Base-by-base conservation (phyloP, 1,284 basidiomycete genomes). In the Xerocomus amazonicus region DNA sequence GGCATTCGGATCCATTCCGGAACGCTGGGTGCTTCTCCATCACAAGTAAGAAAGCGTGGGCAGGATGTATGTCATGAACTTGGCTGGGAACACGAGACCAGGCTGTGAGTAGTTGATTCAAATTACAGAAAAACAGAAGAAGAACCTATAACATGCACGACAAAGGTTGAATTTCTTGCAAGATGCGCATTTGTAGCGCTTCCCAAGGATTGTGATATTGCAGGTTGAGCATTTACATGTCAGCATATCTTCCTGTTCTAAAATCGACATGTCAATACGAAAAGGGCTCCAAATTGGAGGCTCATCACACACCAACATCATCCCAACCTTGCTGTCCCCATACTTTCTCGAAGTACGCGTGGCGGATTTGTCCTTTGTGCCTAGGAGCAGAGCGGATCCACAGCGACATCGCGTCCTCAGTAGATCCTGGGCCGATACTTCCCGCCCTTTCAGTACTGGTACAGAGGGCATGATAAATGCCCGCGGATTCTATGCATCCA, bases 61-160 rank as follows among this genome's bases (percentile, higher is more conserved):
- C 79, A 6, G 92, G 92, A 62, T 96, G 92, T 17, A 94, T 81
- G 59, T 93, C 90, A 58, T 94, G 89, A 7, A 93, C 90, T 72
- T 84, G 83, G 58, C 85, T 66, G 9, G n/a, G 32, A 45, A 43
- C 9, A 39, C 33, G 19, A n/a, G 16, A 36, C 3, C 8, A 4
- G 28, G 16, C 17, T 19, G 28, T 58, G 32, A 62, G 38, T 17
- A 51, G 10, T 38, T 4, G 12, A 9, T 44, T 26, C 33, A 45
- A 44, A 34, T 36, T 13, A 10, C 26, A 10, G 35, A 35, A 32
- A 28, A 19, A 1, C 19, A 23, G 19, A 23, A n/a, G 3, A 31
- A 63, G 35, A 45, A 87, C 87, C 83, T 83, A 61, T 88, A 88
- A 64, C 91, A 94, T 2, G 85, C 84, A 41, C 81, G 76, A 65